These are phyloP conservation scores for Butyriboletus loyo DNA, from an alignment of 768 basidiomycete genomes.

Conservation along the genomic window DNA sequence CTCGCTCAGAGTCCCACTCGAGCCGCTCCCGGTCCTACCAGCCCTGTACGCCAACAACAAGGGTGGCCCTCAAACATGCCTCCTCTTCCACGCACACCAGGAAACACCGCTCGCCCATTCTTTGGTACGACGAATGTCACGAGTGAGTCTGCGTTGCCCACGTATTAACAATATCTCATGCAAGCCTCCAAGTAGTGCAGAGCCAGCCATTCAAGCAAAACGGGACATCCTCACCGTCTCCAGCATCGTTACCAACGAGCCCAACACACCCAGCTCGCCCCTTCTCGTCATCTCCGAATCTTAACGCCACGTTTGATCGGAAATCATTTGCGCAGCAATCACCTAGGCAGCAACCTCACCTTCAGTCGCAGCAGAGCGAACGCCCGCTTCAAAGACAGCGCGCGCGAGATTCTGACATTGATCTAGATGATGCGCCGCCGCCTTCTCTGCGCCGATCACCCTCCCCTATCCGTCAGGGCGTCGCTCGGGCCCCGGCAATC, in stretches of 20 bases:
- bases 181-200: background rate
- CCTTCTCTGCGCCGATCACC: constrained; percentile 40
- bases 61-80: constrained; percentile 24
- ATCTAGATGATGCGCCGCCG: constrained; percentile 43
- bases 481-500: constrained; percentile 24
- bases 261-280: constrained; percentile 14
- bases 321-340: constrained; percentile 14
- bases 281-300: constrained; percentile 21
- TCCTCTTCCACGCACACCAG: constrained; percentile 29
- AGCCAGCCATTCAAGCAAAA: constrained; percentile 10
- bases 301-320: constrained; percentile 21
- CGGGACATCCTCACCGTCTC: constrained; percentile 7
- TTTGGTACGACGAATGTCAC: constrained; percentile 11
- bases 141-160: constrained; percentile 11
- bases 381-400: constrained; percentile 27
- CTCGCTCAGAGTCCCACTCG: constrained; percentile 15
- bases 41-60: constrained; percentile 18
- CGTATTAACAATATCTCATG: constrained; percentile 5
- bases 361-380: constrained; percentile 18
- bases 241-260: constrained; percentile 22
- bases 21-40: constrained; percentile 4
- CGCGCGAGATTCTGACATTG: constrained; percentile 23
- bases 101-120: constrained; percentile 6
- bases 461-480: constrained; percentile 19
- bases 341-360: constrained; percentile 10